Evolutionary conservation across 2,329 filamentous ascomycete species (phyloP), one percentile per base, ranked within the genome.

Genomic region (Geosmithia putterillii): DNA sequence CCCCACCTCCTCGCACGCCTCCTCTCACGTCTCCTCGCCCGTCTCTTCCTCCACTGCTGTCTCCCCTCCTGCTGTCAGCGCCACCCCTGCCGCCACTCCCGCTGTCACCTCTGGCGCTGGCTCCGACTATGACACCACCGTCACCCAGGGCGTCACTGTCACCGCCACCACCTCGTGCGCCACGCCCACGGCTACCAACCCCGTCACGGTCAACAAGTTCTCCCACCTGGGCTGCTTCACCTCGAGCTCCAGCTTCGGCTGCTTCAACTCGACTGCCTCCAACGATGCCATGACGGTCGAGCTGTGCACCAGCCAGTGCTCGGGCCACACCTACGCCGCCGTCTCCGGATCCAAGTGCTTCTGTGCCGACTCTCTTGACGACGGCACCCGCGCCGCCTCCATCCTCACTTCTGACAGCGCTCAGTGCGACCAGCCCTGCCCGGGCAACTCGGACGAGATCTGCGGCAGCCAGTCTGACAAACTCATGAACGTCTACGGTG

Each of bases 401-500:
- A 60, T 66, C 10, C 47, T 62, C 1, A 42, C 45, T 2, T 53
- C 52, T 38, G 28, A 12, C 6, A 54, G 57, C 40, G 48, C 47
- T 15, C 46, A 50, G 28, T 71, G 70, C 48, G 49, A 64, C 42
- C 49, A 50, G 2, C 52, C 54, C 0, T 73, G 70, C 45, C 65
- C 69, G 0, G 69, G 68, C 2, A 56, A 70, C 46, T 46, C 47
- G 0, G 22, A 25, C 2, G 50, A 69, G 47, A 55, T 60, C 45
- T 73, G 70, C 51, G 69, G 70, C 38, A 68, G 68, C 14, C 48
- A 55, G 19, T 32, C 28, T 12, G 44, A 54, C 14, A 43, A 46
- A 21, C 58, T 70, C 7, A 56, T 72, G 17, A 70, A 62, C 2
- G 53, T 72, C 12, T 73, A 71, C 54, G 66, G 57, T 38, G 54